Evolutionary conservation across 371 early-diverging fungal species (phyloP), one percentile per base, ranked within the genome.

Genomic region (Lichtheimia ornata): DNA sequence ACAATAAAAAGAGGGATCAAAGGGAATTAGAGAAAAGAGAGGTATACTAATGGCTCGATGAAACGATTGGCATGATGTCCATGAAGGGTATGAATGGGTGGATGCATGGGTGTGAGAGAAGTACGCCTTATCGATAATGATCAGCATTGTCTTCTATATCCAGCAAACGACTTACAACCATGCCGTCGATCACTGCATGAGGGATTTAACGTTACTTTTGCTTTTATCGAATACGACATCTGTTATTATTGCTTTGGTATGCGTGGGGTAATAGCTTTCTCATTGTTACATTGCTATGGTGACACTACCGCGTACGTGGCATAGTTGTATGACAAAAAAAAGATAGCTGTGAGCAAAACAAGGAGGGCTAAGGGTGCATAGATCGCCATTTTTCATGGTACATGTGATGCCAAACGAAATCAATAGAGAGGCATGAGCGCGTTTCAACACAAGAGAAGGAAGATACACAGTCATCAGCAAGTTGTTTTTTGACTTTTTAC

Each of bases 401-500:
- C 9, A 51, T 25, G 27, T 27, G 24, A 28, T 28, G 17, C 25
- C 52, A 52, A 28, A 52, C 11, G 7, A 25, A 50, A 27, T 2
- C 17, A 14, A 52, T 12, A 50, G 11, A 22, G 2, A 13, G 24
- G 22, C 4, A 24, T 5, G 11, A 22, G 24, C 24, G 20, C 24
- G 50, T 22, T 49, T 22, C 24, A 50, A 50, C 18, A 50, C 11
- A 52, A 28, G n/a, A 28, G 22, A 25, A 50, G 7, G 24, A 50
- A 11, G 12, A 5, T 9, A 50, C 18, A 24, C 18, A 50, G 24
- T 11, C 24, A 24, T 22, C 18, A 50, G 24, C 18, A 50, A 50
- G 50, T 20, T 50, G 18, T 50, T 50, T 50, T 50, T 50, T 50
- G 50, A 24, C 24, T 50, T 50, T 50, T 50, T 50, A 22, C 24